Conservation (phyloP, 192 early-diverging fungal genomes). For the Coemansia sp. region DNA sequence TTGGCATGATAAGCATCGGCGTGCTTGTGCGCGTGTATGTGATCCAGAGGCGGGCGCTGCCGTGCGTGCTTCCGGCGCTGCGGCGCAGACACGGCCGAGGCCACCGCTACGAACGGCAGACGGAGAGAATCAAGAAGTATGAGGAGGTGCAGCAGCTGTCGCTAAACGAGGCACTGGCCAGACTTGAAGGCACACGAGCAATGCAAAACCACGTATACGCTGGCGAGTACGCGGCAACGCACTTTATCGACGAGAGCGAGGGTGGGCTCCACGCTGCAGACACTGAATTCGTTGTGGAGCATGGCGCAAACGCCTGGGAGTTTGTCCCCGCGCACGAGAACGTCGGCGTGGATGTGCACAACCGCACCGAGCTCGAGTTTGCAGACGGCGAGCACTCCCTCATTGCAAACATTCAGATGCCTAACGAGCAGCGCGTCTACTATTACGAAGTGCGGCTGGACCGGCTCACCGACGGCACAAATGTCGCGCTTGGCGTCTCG, state of each 20-base stretch:
- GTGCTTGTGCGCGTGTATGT: conserved; percentile 16
- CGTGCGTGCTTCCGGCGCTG: conserved; percentile 6
- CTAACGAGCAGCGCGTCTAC: conserved; percentile 52
- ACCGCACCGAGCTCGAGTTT: conserved; percentile 44
- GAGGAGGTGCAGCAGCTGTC: conserved; percentile 30
- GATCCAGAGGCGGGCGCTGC: conserved; percentile 6
- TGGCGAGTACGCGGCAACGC: conserved; percentile 58
- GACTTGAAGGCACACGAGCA: conserved; percentile 33
- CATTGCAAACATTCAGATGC: conserved; percentile 47
- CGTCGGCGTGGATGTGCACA: conserved; percentile 19
- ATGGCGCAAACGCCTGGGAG: conserved; percentile 48
- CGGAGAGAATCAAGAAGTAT: conserved; percentile 8
- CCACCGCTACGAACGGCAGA: conserved; percentile 5
- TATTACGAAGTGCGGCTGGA: conserved; percentile 50
- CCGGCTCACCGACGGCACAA: conserved; percentile 60
- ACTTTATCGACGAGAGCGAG: conserved; percentile 45
- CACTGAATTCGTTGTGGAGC: conserved; percentile 38
- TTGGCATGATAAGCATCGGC: conserved; percentile 10
- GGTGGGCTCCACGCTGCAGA: conserved; percentile 30
- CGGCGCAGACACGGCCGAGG: background rate
- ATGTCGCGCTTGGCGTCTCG: conserved; percentile 66
- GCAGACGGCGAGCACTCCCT: conserved; percentile 38
- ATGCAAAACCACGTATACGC: conserved; percentile 41
- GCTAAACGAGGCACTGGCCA: conserved; percentile 27
- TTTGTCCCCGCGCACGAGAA: conserved; percentile 29